phyloP scores from a whole-genome alignment of 129 eudicot species.

The Scalesia atractyloides region DNA sequence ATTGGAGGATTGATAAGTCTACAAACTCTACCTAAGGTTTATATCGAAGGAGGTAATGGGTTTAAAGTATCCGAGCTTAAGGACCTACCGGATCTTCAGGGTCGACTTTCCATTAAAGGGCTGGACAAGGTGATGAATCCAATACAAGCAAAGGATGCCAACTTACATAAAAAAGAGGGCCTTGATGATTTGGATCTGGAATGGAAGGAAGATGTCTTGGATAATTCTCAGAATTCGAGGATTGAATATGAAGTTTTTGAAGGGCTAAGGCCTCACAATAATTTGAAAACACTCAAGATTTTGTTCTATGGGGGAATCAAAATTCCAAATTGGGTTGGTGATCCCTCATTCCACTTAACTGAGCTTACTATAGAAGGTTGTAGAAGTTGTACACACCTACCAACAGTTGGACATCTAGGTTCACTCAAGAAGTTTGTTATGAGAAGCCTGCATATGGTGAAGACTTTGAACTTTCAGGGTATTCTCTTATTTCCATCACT shows the following conservation, averaged over 20 bases:
- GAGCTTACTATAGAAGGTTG: neutral
- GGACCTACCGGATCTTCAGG: neutral
- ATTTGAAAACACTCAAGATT: neutral
- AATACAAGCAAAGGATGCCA: neutral
- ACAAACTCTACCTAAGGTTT: neutral
- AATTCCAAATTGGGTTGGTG: neutral
- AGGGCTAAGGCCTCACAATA: neutral
- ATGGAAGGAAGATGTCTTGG: neutral
- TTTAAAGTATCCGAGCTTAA: neutral
- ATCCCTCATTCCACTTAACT: conserved; percentile 1
- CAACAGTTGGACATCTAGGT: neutral
- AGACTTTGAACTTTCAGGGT: neutral
- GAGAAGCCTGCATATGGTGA: neutral
- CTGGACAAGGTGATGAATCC: neutral
- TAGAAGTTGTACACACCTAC: neutral
- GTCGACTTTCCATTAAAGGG: neutral
- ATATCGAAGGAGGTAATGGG: neutral
- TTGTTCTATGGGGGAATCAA: neutral
- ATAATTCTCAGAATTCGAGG: neutral
- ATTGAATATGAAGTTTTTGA: neutral
- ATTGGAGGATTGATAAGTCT: neutral
- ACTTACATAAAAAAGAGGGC: neutral
- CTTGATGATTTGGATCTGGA: neutral
- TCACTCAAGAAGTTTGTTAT: neutral
- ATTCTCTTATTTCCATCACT: neutral